Percentiles rank a stretch among this genome's conserved stretches.
Evolutionary conservation across 345 rosid species (phyloP).

Genomic region (Trapa bicornis): DNA sequence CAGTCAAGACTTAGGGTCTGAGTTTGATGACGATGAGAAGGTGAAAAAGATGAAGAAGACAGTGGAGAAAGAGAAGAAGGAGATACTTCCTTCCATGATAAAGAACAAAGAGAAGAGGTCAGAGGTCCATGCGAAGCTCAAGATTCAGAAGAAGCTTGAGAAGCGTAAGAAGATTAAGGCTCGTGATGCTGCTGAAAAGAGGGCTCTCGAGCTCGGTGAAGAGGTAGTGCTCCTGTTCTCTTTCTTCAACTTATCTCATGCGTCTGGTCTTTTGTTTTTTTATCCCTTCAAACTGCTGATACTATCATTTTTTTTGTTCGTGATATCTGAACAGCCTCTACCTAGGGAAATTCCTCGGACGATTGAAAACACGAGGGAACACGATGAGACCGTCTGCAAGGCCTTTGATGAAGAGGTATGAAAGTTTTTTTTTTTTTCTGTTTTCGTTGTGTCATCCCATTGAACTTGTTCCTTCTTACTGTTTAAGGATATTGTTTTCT

Average conservation of each 20-base stretch:
- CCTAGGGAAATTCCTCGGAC: conserved; percentile 60
- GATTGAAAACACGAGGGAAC: conserved; percentile 86
- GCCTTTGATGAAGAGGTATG: conserved; percentile 87
- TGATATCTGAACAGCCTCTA: conserved; percentile 40
- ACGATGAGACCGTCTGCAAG: conserved; percentile 79
- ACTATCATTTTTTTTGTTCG: neutral
- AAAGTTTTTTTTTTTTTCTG: neutral
- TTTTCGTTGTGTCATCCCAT: neutral
- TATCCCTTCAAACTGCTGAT: neutral
- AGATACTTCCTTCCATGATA: conserved; percentile 74
- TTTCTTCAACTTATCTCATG: neutral
- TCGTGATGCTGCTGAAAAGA: conserved; percentile 69
- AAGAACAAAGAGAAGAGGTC: conserved; percentile 93
- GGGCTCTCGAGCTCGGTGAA: conserved; percentile 81
- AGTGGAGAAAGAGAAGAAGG: conserved; percentile 28
- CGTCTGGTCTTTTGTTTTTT: neutral
- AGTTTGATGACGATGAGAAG: conserved; percentile 14
- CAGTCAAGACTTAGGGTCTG: conserved; percentile 8
- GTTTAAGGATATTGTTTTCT: neutral
- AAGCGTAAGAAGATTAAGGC: conserved; percentile 73
- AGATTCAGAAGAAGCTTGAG: conserved; percentile 72
- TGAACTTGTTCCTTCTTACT: neutral
- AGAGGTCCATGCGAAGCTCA: conserved; percentile 60
- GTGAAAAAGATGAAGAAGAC: conserved; percentile 7
- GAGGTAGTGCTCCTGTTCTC: conserved; percentile 33